A percentile compares a stretch with the other conserved stretches of the same genome.
Conservation (phyloP, 2,329 filamentous ascomycete genomes). For the Daldinia sp. region DNA sequence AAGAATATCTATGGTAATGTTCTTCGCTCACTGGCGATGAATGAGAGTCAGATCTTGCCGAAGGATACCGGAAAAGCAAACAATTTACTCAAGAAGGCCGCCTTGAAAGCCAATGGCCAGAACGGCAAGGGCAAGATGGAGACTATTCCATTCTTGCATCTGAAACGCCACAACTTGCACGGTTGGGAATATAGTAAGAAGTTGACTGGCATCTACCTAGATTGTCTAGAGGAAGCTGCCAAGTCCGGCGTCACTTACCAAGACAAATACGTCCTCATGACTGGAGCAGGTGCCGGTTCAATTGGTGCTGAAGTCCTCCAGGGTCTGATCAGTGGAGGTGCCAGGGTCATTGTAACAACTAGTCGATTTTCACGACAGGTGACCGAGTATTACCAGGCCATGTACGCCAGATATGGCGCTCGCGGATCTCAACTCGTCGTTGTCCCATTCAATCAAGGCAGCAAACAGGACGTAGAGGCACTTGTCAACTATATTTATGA, state of each 20-base stretch:
- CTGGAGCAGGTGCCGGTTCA: slow-evolving; percentile 95
- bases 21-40: slow-evolving; percentile 94
- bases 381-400: slow-evolving; percentile 98
- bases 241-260: slow-evolving; percentile 89
- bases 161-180: slow-evolving; percentile 92
- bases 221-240: slow-evolving; percentile 90
- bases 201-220: slow-evolving; percentile 91
- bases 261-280: slow-evolving; percentile 97
- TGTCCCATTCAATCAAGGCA: slow-evolving; percentile 98
- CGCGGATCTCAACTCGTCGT: slow-evolving; percentile 97
- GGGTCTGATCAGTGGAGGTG: slow-evolving; percentile 94
- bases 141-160: slow-evolving; percentile 96
- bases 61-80: slow-evolving; percentile 79
- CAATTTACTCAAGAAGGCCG: slow-evolving; percentile 62
- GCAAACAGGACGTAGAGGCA: slow-evolving; percentile 96
- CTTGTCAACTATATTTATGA: slow-evolving; percentile 97
- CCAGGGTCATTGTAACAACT: slow-evolving; percentile 96
- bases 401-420: slow-evolving; percentile 95
- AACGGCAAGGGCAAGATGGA: slow-evolving; percentile 89
- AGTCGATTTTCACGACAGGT: slow-evolving; percentile 97
- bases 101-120: slow-evolving; percentile 65
- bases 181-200: slow-evolving; percentile 99
- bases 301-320: slow-evolving; percentile 98
- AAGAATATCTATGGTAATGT: slow-evolving; percentile 95
- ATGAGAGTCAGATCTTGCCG: slow-evolving; percentile 95